A percentile compares a stretch with the other conserved stretches of the same genome.
phyloP scores from a whole-genome alignment of 2,329 filamentous ascomycete species.

The Apiospora arundinis region DNA sequence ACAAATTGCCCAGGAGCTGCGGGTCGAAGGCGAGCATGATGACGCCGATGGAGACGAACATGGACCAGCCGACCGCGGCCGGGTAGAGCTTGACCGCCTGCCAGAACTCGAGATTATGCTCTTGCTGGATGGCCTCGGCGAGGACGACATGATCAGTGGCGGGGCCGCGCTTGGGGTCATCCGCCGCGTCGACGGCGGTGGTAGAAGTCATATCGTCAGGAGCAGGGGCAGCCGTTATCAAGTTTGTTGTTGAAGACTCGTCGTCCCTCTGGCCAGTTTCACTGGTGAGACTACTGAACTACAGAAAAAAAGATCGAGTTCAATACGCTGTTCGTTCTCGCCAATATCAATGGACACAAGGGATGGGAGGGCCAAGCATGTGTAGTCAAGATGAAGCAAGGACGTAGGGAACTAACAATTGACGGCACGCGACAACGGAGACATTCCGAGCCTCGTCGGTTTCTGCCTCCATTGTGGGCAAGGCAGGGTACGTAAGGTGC shows the following conservation, averaged over 20 bases:
- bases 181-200: slow-evolving; percentile 12
- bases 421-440: neutral
- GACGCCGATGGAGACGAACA: slow-evolving; percentile 64
- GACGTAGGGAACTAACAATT: neutral
- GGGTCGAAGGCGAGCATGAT: slow-evolving; percentile 70
- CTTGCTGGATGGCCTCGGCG: slow-evolving; percentile 46
- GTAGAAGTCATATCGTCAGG: neutral
- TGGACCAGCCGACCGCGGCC: slow-evolving; percentile 58
- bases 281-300: neutral
- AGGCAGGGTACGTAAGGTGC: neutral
- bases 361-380: neutral
- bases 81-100: slow-evolving; percentile 52
- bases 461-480: neutral
- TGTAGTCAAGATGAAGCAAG: neutral
- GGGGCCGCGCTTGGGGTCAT: neutral
- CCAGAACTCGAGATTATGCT: slow-evolving; percentile 47
- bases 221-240: neutral
- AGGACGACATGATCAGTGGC: slow-evolving; percentile 31
- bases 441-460: neutral
- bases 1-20: slow-evolving; percentile 68
- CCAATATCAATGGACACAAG: neutral
- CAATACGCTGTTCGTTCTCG: neutral
- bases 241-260: neutral
- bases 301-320: neutral
- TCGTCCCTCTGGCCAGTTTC: neutral